Base-by-base conservation (phyloP, 2,329 filamentous ascomycete species). In the Talaromyces sp. region DNA sequence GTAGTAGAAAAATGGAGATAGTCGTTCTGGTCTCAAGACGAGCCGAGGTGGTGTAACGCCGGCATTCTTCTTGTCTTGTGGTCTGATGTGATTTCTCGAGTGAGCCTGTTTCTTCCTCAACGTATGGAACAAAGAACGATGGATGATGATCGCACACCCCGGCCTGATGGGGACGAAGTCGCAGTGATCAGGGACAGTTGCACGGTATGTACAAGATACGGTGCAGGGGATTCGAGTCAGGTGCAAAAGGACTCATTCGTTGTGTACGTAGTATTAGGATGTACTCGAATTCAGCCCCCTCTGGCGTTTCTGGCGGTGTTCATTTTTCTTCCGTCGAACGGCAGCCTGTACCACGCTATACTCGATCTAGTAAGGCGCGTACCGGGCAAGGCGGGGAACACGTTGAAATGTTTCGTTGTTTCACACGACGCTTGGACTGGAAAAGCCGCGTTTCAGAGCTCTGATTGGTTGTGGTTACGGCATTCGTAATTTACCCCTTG, bases 11-110 rank as follows among this genome's bases (percentile, higher is more conserved):
- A n/a, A 21, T 3, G n/a, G 5, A 8, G 39, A 31, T 11, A 21
- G 5, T 31, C 14, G 35, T 42, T 28, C 54, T 57, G 42, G 25
- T 46, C 57, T 50, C 44, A 59, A 42, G 44, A 59, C 40, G 57
- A 59, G 57, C n/a, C 40, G 31, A 33, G 40, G 16, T 48, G n/a
- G 33, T 46, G 46, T 37, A 37, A 35, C 28, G 31, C 25, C 25
- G 14, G 57, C 57, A 59, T 59, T 59, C 28, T 44, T 42, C 18
- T 57, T 42, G 21, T 57, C 21, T 21, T 28, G 11, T 39, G 23
- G 12, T 33, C 33, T 2, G 18, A 21, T 37, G 31, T 9, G 25
- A 33, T 33, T 14, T 52, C 28, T n/a, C 16, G 28, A 31, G 12
- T 8, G 28, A 31, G n/a, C 4, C 14, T 50, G 25, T 12, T 50